These are phyloP conservation scores for Conoideocrella luteorostrata DNA, from an alignment of 2,329 filamentous ascomycete genomes.

Conservation along the genomic window DNA sequence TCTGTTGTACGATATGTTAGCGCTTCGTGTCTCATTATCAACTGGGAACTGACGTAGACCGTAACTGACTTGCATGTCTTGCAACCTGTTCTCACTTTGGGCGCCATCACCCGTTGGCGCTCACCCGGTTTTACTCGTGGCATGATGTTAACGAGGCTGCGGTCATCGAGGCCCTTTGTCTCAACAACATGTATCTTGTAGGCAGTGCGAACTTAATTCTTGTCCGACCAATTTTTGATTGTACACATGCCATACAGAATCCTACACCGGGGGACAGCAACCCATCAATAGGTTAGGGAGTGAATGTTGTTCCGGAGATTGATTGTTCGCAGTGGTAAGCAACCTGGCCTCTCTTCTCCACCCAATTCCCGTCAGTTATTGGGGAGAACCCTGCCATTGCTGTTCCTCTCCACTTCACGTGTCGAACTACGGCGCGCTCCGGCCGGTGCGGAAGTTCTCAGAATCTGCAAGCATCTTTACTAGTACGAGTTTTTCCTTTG, in stretches of 20 bases:
- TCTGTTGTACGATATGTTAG: neutral
- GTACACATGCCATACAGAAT: too few species aligned
- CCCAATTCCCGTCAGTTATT: neutral
- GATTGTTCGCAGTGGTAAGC: too few species aligned
- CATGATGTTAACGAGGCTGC: conserved; percentile 1
- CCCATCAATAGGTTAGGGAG: too few species aligned
- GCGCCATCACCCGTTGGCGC: conserved; percentile 8
- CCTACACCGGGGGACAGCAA: neutral
- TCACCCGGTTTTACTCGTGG: conserved; percentile 9
- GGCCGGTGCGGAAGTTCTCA: too few species aligned
- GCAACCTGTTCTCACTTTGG: conserved; percentile 10
- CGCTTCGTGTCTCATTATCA: neutral
- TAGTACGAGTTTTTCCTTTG: too few species aligned
- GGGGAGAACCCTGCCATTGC: neutral
- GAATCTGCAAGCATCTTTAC: too few species aligned
- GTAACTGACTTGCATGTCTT: conserved; percentile 10
- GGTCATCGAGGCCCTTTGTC: neutral
- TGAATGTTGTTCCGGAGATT: too few species aligned
- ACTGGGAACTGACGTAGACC: too few species aligned
- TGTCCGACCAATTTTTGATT: too few species aligned
- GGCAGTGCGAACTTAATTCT: too few species aligned
- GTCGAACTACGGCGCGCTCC: neutral
- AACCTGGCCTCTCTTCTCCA: conserved; percentile 1
- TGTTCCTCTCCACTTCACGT: neutral
- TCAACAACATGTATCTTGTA: neutral